Conservation (phyloP, 176 grass and related monocot genomes). For the Tillandsia fasciculata region DNA sequence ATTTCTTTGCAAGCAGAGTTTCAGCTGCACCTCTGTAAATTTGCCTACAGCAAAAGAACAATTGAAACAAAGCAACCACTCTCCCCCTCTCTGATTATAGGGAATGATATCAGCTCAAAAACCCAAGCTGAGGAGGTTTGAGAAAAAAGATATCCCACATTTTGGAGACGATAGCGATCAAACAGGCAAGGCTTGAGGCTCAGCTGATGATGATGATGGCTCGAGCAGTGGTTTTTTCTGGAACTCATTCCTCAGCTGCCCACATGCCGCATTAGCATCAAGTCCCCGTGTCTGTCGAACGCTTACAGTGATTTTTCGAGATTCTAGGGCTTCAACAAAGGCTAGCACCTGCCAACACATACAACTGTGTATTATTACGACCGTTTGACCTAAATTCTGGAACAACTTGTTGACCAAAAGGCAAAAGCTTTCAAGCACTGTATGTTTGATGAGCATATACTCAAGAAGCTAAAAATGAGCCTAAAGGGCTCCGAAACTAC, state of each 20-base stretch:
- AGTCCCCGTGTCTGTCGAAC: slow-evolving; percentile 81
- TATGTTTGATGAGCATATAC: too few species aligned
- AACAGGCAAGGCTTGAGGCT: slow-evolving; percentile 26
- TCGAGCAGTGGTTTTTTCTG: slow-evolving; percentile 69
- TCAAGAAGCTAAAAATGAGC: too few species aligned
- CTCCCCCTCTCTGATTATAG: not conserved
- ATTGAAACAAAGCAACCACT: too few species aligned
- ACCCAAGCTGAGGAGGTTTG: not conserved
- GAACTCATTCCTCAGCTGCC: slow-evolving; percentile 82
- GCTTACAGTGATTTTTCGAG: slow-evolving; percentile 62
- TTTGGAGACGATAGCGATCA: slow-evolving; percentile 4
- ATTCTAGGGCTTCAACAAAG: slow-evolving; percentile 58
- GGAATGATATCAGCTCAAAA: not conserved
- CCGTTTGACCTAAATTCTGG: not conserved
- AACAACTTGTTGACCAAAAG: too few species aligned
- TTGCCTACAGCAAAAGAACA: too few species aligned
- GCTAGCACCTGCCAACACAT: slow-evolving; percentile 44
- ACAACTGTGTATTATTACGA: not conserved
- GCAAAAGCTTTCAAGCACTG: too few species aligned
- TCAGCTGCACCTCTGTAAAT: too few species aligned
- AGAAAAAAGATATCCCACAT: slow-evolving; percentile 1
- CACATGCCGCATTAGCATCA: slow-evolving; percentile 89
- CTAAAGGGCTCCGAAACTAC: too few species aligned
- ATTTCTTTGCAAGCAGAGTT: too few species aligned
- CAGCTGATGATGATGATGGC: not conserved